Base-by-base conservation (phyloP, 805 yeast genomes). In the Candida schatavii region DNA sequence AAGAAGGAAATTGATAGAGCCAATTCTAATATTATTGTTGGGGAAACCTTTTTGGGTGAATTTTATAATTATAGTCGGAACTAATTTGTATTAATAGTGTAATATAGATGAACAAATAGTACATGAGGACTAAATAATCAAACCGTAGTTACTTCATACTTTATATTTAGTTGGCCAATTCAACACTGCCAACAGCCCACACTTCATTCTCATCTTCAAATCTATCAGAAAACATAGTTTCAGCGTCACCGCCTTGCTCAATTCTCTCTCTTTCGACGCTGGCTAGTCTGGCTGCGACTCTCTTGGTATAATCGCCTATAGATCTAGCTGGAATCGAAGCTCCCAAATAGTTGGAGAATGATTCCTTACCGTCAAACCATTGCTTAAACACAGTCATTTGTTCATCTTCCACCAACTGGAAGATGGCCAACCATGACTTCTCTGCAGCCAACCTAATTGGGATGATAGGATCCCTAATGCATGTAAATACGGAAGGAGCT, bases 381-480 rank as follows among this genome's bases (percentile, higher is more conserved):
- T 54, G 53, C 41, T 74, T 75, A 66, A 87, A 88, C 20, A 63
- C 57, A 1, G 47, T 61, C 65, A 75, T 58, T 17, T 71, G 67
- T 7, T 66, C 76, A 47, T 85, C 96, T 21, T 83, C 87, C 25
- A 86, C 83, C 51, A 91, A 68, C 37, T 76, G 71, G 63, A 89
- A 84, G 14, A 88, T 57, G 2, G 87, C 79, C 49, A 90, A 59
- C 60, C 77, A 89, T 0, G 95, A 89, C 67, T 88, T 88, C 61
- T 91, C 99, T 5, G 96, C 96, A 1, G 97, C 97, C 47, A 91
- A 72, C 55, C 89, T 90, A 51, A 91, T 83, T 3, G 99, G 97
- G 55, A 91, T 88, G 37, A 87, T 72, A n/a, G 82, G 74, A 55
- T 90, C 97, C 49, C 99, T 75, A 31, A 91, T 83, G 59, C 93